Evolutionary conservation across 208 protist genomes (phyloP).

Genomic region (Phytomonas sp.): DNA sequence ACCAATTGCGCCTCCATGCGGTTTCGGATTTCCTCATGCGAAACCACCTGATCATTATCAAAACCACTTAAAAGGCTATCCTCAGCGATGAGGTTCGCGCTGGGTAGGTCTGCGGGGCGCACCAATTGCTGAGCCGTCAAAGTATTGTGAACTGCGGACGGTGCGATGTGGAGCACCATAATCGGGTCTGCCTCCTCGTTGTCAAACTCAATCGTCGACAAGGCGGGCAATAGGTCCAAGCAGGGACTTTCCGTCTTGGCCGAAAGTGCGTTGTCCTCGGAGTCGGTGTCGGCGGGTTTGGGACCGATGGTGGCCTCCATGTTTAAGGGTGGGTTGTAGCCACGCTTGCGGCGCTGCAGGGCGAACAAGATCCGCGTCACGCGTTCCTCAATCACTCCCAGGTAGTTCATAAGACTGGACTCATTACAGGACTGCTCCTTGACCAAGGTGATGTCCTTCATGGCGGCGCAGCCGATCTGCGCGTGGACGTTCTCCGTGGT

Average conservation of each 20-base stretch:
- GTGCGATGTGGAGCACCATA: slow-evolving; percentile 33
- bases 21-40: slow-evolving; percentile 69
- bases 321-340: not conserved
- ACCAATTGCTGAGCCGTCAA: slow-evolving; percentile 62
- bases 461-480: slow-evolving; percentile 51
- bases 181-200: slow-evolving; percentile 24
- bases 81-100: slow-evolving; percentile 45
- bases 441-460: slow-evolving; percentile 14
- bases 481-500: slow-evolving; percentile 76
- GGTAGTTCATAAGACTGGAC: slow-evolving; percentile 77
- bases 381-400: slow-evolving; percentile 89
- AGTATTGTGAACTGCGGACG: slow-evolving; percentile 33
- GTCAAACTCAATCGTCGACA: slow-evolving; percentile 20
- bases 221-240: slow-evolving; percentile 16
- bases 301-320: not conserved
- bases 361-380: slow-evolving; percentile 72
- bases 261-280: slow-evolving; percentile 5
- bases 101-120: slow-evolving; percentile 58
- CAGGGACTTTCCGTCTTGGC: slow-evolving; percentile 15
- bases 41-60: slow-evolving; percentile 73
- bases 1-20: slow-evolving; percentile 77
- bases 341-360: slow-evolving; percentile 26
- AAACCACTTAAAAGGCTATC: slow-evolving; percentile 21
- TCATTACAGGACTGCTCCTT: slow-evolving; percentile 57
- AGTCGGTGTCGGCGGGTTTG: slow-evolving; percentile 4